These are phyloP conservation scores for Avicennia marina DNA, from an alignment of 257 asterid species.

Conservation along the genomic window DNA sequence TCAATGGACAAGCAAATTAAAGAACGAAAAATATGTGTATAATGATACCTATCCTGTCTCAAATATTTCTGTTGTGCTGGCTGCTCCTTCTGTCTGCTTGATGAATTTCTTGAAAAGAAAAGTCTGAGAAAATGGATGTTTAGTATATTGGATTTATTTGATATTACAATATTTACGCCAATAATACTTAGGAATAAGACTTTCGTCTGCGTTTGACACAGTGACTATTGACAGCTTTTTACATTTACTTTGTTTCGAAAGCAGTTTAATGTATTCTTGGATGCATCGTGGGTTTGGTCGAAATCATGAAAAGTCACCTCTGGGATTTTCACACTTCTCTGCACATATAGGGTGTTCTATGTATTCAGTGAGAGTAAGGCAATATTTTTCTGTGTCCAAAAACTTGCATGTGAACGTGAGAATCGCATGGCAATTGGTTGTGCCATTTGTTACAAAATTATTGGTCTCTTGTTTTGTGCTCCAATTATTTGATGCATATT, in stretches of 20 bases:
- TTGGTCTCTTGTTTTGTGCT: not conserved
- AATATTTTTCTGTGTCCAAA: not conserved
- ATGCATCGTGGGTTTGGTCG: not conserved
- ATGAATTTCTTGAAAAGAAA: not conserved
- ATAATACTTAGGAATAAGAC: not conserved
- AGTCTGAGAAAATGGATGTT: not conserved
- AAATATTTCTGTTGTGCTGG: not conserved
- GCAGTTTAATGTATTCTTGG: not conserved
- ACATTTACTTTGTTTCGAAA: not conserved
- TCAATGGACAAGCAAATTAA: not conserved
- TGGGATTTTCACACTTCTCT: not conserved
- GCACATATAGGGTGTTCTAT: not conserved
- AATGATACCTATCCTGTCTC: not conserved
- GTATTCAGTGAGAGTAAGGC: not conserved
- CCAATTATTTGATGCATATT: conserved; percentile 2
- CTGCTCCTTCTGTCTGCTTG: not conserved
- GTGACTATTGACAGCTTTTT: not conserved
- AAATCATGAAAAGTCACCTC: not conserved
- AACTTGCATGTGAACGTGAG: not conserved
- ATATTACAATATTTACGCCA: not conserved
- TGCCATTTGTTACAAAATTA: not conserved
- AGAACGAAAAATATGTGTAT: not conserved
- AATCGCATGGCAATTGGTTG: not conserved
- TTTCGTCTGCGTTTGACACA: not conserved
- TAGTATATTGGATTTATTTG: not conserved